Conservation (phyloP, 495 filamentous ascomycete species). For the Immersiella caudata region DNA sequence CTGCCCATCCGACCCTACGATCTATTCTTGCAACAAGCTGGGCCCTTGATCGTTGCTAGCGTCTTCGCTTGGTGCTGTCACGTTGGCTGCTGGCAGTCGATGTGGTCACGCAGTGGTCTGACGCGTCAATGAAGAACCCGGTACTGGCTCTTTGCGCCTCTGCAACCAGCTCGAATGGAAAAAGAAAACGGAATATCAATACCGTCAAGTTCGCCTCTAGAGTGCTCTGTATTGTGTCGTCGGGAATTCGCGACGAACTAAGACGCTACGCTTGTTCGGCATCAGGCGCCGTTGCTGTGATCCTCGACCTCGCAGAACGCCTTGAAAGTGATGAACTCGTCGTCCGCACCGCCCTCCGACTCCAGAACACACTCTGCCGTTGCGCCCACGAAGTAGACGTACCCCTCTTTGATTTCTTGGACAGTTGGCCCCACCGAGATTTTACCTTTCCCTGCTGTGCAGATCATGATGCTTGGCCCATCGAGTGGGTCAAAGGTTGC, state of each 20-base stretch:
- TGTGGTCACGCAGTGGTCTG: background rate
- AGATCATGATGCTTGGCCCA: conserved; percentile 91
- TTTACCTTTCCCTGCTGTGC: conserved; percentile 76
- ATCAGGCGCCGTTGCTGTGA: conserved; percentile 32
- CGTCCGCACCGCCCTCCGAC: conserved; percentile 55
- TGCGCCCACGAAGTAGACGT: conserved; percentile 91
- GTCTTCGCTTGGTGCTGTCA: background rate
- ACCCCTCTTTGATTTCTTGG: conserved; percentile 70
- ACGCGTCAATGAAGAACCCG: background rate
- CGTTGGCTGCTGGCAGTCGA: background rate
- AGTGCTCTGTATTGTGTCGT: conserved; percentile 6
- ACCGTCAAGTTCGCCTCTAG: background rate
- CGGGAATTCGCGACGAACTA: background rate
- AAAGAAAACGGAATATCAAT: background rate
- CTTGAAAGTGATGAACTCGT: conserved; percentile 84
- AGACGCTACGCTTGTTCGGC: background rate
- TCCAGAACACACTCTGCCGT: conserved; percentile 83
- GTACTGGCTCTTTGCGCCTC: background rate
- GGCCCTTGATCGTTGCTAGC: background rate
- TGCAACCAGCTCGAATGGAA: background rate
- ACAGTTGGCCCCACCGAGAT: conserved; percentile 76
- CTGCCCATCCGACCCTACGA: background rate
- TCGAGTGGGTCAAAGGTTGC: conserved; percentile 83
- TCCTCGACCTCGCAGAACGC: conserved; percentile 86
- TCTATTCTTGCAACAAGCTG: conserved; percentile 2